A percentile compares a stretch with the other conserved stretches of the same genome.
Conservation (phyloP, 2,329 filamentous ascomycete genomes). For the Aureobasidium lini region DNA sequence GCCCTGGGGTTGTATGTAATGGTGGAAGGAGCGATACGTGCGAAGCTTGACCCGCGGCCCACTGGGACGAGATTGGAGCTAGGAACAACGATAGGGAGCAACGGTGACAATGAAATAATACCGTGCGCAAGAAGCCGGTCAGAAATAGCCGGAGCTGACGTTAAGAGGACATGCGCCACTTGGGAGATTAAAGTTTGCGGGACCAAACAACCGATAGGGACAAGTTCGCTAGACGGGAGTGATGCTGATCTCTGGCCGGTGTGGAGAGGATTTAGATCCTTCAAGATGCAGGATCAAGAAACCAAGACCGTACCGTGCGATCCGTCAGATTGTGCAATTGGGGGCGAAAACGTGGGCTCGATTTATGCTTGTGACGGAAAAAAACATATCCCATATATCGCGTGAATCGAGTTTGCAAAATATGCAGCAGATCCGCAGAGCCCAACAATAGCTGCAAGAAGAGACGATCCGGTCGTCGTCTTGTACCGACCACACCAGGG, state of each 20-base stretch:
- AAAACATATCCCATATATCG: background rate
- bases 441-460: background rate
- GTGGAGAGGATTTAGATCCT: slow-evolving; percentile 13
- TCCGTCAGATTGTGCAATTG: background rate
- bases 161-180: slow-evolving; percentile 10
- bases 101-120: slow-evolving; percentile 12
- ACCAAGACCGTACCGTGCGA: background rate
- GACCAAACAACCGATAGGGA: slow-evolving; percentile 9
- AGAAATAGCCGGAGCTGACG: slow-evolving; percentile 11
- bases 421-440: background rate
- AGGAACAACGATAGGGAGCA: slow-evolving; percentile 5
- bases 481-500: background rate
- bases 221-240: slow-evolving; percentile 12
- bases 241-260: slow-evolving; percentile 7
- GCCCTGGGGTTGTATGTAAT: background rate
- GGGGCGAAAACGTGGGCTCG: background rate
- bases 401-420: background rate
- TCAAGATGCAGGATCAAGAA: slow-evolving; percentile 10
- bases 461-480: background rate
- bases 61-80: slow-evolving; percentile 4
- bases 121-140: slow-evolving; percentile 9
- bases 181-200: slow-evolving; percentile 9
- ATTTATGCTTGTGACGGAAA: background rate
- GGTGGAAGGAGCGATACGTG: background rate
- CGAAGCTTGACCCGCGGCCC: background rate